phyloP scores from a whole-genome alignment of 805 yeast species.

The Saccharomyces paradoxus region DNA sequence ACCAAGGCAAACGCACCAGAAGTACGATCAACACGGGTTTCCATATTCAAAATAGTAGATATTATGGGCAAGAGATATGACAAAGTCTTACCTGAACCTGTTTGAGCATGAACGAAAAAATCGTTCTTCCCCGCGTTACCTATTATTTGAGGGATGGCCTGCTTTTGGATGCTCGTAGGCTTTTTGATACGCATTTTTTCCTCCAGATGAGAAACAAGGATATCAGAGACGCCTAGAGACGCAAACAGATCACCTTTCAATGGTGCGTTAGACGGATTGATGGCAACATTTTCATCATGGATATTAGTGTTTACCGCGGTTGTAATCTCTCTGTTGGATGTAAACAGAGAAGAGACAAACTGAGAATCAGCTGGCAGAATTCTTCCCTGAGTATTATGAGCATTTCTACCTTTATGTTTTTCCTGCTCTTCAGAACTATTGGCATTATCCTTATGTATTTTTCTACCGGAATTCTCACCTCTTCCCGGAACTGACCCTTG shows the following conservation, averaged over 20 bases:
- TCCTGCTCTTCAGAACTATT: not conserved
- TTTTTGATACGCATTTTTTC: constrained; percentile 46
- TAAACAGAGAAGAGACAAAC: constrained; percentile 78
- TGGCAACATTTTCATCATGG: constrained; percentile 30
- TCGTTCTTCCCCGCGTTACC: constrained; percentile 43
- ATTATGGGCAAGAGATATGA: constrained; percentile 81
- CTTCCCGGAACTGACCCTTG: not conserved
- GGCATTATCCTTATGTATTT: not conserved
- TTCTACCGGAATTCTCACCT: not conserved
- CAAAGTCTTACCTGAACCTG: constrained; percentile 96
- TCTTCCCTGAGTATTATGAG: not conserved
- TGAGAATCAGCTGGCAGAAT: constrained; percentile 29
- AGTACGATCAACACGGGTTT: constrained; percentile 41
- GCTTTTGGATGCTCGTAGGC: constrained; percentile 84
- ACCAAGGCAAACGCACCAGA: constrained; percentile 86
- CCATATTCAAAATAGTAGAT: constrained; percentile 55
- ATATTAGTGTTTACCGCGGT: constrained; percentile 31
- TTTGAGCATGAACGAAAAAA: constrained; percentile 88
- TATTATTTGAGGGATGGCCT: constrained; percentile 60
- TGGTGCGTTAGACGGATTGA: constrained; percentile 80
- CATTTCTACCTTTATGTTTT: not conserved
- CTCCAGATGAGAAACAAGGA: constrained; percentile 45
- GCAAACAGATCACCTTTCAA: constrained; percentile 53
- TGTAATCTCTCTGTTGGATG: constrained; percentile 51
- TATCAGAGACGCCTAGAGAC: constrained; percentile 58